Percentiles rank a stretch among this genome's conserved stretches.
These are phyloP conservation scores for Durusdinium trenchii DNA, from an alignment of 73 alveolate species.

Conservation along the genomic window DNA sequence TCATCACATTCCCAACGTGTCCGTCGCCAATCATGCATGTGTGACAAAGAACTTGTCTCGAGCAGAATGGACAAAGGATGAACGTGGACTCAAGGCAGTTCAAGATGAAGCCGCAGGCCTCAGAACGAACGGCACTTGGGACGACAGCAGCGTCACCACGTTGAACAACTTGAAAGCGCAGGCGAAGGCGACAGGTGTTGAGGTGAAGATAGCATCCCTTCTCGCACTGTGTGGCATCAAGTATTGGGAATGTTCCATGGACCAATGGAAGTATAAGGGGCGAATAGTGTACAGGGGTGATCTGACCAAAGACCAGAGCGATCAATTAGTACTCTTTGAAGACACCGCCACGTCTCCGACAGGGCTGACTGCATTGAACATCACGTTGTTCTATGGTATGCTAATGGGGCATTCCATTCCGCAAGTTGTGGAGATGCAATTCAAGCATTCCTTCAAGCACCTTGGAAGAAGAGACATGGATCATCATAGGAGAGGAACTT, in stretches of 20 bases:
- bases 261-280: neutral
- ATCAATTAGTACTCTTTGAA: neutral
- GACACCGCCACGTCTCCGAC: neutral
- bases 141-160: neutral
- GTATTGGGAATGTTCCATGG: neutral
- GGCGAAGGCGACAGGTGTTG: neutral
- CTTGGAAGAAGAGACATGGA: conserved; percentile 11
- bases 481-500: neutral
- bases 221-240: conserved; percentile 20
- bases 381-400: neutral
- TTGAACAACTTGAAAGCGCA: neutral
- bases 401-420: too few relatives aligned
- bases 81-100: too few relatives aligned
- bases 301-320: neutral
- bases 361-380: neutral
- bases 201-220: neutral
- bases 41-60: too few relatives aligned
- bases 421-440: neutral
- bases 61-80: too few relatives aligned
- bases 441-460: conserved; percentile 30
- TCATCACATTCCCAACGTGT: too few relatives aligned
- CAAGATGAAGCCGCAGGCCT: neutral
- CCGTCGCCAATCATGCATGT: too few relatives aligned
- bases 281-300: neutral
- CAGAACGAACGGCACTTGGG: neutral